Percentiles rank a stretch among this genome's conserved stretches.
Evolutionary conservation across 176 grass and related monocot species (phyloP).

Genomic region (Triticum monococcum): DNA sequence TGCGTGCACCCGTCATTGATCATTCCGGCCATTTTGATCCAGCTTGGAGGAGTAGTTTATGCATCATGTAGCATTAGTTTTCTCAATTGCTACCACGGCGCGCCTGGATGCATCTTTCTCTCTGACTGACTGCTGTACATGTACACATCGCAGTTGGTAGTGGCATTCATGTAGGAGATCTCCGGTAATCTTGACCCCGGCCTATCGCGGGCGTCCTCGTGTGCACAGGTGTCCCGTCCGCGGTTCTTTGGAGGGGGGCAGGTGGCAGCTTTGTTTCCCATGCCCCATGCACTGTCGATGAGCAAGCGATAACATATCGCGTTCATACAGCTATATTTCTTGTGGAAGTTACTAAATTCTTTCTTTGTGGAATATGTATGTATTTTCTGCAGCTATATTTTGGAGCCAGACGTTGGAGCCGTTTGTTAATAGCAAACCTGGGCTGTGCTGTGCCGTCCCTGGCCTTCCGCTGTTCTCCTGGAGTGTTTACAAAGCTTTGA

Average conservation of each 20-base stretch:
- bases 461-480: background rate
- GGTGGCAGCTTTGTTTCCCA: background rate
- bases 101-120: background rate
- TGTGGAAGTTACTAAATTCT: background rate
- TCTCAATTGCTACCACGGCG: background rate
- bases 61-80: background rate
- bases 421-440: background rate
- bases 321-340: background rate
- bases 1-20: background rate
- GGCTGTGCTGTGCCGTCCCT: background rate
- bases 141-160: background rate
- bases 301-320: background rate
- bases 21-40: background rate
- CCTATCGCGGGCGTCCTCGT: background rate
- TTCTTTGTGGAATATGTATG: background rate
- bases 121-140: background rate
- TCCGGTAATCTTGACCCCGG: background rate
- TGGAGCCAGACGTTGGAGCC: background rate
- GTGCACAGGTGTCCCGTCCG: background rate
- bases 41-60: background rate
- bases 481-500: no score
- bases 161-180: conserved; percentile 35
- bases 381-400: background rate
- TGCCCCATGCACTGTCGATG: background rate
- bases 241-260: background rate